A percentile compares a stretch with the other conserved stretches of the same genome.
Evolutionary conservation across 176 grass and related monocot genomes (phyloP).

Genomic region (Musa beccarii): DNA sequence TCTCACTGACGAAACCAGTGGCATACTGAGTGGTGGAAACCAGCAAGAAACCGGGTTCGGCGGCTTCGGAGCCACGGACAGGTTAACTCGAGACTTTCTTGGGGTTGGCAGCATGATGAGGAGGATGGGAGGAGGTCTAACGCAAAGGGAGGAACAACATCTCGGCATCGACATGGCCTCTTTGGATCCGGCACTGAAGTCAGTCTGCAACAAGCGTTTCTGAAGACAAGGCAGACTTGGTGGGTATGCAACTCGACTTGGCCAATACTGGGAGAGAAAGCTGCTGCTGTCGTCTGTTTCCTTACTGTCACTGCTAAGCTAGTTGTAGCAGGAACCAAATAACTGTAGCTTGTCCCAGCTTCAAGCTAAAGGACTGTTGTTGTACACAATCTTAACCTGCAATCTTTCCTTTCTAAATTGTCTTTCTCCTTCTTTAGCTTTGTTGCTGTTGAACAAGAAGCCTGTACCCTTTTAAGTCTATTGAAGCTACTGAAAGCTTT

Average conservation of each 20-base stretch:
- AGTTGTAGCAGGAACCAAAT: too few relatives aligned
- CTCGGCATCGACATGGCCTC: slow-evolving; percentile 9
- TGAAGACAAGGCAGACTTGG: not conserved
- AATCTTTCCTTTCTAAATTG: not conserved
- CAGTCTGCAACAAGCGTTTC: not conserved
- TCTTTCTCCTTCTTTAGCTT: too few relatives aligned
- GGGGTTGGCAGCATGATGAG: slow-evolving; percentile 16
- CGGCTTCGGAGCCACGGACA: not conserved
- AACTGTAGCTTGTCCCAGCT: too few relatives aligned
- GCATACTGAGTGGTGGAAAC: not conserved
- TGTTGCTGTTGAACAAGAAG: too few relatives aligned
- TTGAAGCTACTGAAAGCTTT: too few relatives aligned
- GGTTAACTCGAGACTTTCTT: slow-evolving; percentile 15
- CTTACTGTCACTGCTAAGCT: not conserved
- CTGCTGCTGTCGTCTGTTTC: not conserved
- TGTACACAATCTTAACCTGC: not conserved
- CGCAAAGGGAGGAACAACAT: slow-evolving; percentile 15
- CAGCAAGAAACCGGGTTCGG: slow-evolving; percentile 7
- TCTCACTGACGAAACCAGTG: not conserved
- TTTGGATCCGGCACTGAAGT: slow-evolving; percentile 11
- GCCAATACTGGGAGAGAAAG: not conserved
- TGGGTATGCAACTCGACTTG: not conserved
- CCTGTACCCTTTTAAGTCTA: too few relatives aligned
- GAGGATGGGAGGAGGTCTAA: not conserved
- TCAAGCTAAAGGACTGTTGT: too few relatives aligned